A percentile compares a stretch with the other conserved stretches of the same genome.
Evolutionary conservation across 495 filamentous ascomycete genomes (phyloP).

Genomic region (Podospora anserina): DNA sequence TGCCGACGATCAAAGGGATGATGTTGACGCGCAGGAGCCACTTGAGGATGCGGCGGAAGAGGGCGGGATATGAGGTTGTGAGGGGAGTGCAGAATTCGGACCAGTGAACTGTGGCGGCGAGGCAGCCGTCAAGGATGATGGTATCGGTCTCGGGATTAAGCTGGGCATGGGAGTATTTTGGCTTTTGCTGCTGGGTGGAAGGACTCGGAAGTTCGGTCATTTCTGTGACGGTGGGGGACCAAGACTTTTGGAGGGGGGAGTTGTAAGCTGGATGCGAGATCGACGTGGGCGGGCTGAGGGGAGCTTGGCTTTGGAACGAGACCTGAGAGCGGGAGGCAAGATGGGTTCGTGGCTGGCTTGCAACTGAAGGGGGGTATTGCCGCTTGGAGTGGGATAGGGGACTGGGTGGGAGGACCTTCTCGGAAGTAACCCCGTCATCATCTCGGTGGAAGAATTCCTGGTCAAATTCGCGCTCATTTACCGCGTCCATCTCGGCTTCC

Average conservation of each 20-base stretch:
- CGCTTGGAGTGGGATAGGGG: background rate
- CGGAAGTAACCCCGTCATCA: background rate
- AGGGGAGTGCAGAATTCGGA: background rate
- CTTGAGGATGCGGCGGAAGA: background rate
- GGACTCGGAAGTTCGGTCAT: background rate
- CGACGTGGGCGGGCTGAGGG: background rate
- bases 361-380: background rate
- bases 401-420: background rate
- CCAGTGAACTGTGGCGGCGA: constrained; percentile 4
- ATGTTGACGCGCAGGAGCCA: background rate
- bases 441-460: background rate
- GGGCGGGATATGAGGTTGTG: background rate
- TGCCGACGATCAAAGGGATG: background rate
- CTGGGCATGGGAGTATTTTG: background rate
- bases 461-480: background rate
- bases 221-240: background rate
- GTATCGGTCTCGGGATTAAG: background rate
- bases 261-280: background rate
- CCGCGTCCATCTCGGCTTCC: background rate
- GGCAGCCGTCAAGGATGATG: constrained; percentile 5
- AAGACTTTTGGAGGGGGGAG: background rate
- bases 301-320: background rate
- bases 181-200: background rate
- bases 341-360: background rate
- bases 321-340: background rate